phyloP scores from a whole-genome alignment of 768 basidiomycete genomes.

The Trametes coccinea region DNA sequence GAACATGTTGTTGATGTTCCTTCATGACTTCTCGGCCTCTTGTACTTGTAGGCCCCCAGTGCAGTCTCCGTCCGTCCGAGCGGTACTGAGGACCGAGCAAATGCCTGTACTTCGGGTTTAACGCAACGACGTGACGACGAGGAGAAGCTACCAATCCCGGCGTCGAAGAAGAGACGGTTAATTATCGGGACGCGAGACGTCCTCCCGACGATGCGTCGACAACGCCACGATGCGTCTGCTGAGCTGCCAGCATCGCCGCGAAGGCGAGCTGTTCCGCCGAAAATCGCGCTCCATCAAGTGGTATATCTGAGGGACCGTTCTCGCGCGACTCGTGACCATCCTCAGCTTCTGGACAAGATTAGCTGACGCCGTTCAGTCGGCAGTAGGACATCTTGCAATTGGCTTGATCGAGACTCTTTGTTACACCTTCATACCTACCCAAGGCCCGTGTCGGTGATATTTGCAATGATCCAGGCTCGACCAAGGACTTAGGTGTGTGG shows the following conservation, averaged over 20 bases:
- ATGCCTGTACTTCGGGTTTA: constrained; percentile 17
- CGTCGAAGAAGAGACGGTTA: not conserved
- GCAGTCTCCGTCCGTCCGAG: not conserved
- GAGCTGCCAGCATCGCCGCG: not conserved
- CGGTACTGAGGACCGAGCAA: constrained; percentile 11
- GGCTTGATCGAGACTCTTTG: too few relatives aligned
- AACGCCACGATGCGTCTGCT: not conserved
- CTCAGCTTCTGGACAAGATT: too few relatives aligned
- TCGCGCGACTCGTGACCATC: too few relatives aligned
- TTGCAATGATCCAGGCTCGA: too few relatives aligned
- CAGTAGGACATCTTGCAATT: too few relatives aligned
- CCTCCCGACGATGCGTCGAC: not conserved
- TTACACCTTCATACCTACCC: too few relatives aligned
- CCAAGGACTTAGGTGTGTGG: too few relatives aligned
- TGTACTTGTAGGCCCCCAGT: constrained; percentile 2
- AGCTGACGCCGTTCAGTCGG: too few relatives aligned
- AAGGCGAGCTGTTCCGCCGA: too few relatives aligned
- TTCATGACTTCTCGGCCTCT: not conserved
- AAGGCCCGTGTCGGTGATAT: too few relatives aligned
- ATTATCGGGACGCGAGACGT: constrained; percentile 8
- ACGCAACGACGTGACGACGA: constrained; percentile 1
- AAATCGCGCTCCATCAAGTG: too few relatives aligned
- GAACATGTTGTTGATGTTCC: constrained; percentile 13
- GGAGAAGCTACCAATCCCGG: not conserved
- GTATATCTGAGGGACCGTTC: too few relatives aligned